Conservation (phyloP, 2,329 filamentous ascomycete species). For the Aspergillus hortae region DNA sequence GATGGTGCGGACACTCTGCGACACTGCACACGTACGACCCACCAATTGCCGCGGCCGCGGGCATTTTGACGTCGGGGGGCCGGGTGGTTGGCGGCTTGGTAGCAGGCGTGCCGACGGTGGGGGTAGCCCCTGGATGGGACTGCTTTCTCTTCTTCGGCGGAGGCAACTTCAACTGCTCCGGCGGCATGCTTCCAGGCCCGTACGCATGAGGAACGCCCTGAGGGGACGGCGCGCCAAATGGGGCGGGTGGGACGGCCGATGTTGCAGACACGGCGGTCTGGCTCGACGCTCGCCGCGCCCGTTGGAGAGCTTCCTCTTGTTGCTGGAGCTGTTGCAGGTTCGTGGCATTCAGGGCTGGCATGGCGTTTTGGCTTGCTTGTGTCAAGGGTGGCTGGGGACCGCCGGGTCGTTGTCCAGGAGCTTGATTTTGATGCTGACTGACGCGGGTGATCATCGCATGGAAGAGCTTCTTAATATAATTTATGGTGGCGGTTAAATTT, state of each 20-base stretch:
- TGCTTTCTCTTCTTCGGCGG: slow-evolving; percentile 56
- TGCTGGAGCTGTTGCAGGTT: slow-evolving; percentile 47
- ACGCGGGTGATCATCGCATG: slow-evolving; percentile 34
- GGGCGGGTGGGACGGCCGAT: slow-evolving; percentile 50
- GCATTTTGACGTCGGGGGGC: slow-evolving; percentile 37
- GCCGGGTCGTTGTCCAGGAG: slow-evolving; percentile 20
- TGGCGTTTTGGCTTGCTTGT: slow-evolving; percentile 23
- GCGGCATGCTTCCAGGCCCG: slow-evolving; percentile 49
- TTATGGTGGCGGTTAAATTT: slow-evolving; percentile 33
- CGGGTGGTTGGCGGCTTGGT: slow-evolving; percentile 29
- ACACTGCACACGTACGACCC: slow-evolving; percentile 52
- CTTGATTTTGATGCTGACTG: slow-evolving; percentile 29
- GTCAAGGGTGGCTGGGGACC: slow-evolving; percentile 18
- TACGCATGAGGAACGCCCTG: slow-evolving; percentile 57
- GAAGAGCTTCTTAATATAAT: slow-evolving; percentile 42
- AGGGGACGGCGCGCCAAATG: slow-evolving; percentile 53
- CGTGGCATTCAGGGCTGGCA: slow-evolving; percentile 40
- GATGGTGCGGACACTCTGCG: slow-evolving; percentile 51
- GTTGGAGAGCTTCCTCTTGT: slow-evolving; percentile 43
- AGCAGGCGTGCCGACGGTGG: slow-evolving; percentile 23
- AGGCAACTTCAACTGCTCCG: slow-evolving; percentile 57
- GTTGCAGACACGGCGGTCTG: slow-evolving; percentile 42
- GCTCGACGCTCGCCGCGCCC: slow-evolving; percentile 35
- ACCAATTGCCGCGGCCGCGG: slow-evolving; percentile 32
- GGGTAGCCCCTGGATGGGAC: slow-evolving; percentile 38